phyloP scores from a whole-genome alignment of 495 filamentous ascomycete species.

The Aspergillus mulundensis region DNA sequence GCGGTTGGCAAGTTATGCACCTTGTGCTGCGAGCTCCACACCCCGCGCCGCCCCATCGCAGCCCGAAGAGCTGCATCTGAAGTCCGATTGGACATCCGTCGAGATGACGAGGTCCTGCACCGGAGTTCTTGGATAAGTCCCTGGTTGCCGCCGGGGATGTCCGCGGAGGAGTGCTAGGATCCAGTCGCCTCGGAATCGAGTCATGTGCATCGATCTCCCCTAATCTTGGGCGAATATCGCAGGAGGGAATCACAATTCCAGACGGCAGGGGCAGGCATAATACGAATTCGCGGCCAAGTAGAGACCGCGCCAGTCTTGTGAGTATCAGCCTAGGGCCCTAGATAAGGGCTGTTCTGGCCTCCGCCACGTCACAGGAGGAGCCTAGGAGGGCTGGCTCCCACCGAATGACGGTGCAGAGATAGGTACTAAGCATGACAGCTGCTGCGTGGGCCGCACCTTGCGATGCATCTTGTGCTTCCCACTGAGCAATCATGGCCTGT shows the following conservation, averaged over 20 bases:
- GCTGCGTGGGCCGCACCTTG: constrained; percentile 12
- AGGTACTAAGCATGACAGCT: constrained; percentile 8
- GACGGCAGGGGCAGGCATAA: neutral
- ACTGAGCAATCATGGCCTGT: neutral
- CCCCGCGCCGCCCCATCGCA: constrained; percentile 4
- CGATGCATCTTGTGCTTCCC: constrained; percentile 10
- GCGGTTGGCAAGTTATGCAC: neutral
- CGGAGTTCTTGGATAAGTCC: neutral
- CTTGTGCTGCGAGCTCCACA: neutral
- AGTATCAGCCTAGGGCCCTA: too few relatives aligned
- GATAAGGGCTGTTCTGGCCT: neutral
- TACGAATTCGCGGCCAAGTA: neutral
- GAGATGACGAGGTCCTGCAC: constrained; percentile 1
- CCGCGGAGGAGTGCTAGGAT: neutral
- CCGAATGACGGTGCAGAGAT: constrained; percentile 10
- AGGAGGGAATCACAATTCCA: neutral
- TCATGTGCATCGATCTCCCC: neutral
- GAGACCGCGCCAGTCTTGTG: neutral
- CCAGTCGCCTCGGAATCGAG: neutral
- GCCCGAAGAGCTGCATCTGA: constrained; percentile 8
- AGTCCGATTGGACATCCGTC: constrained; percentile 9
- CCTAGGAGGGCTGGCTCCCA: neutral
- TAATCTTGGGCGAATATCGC: neutral
- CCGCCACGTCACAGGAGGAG: constrained; percentile 11
- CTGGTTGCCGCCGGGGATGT: neutral